These are phyloP conservation scores for Dillenia suffruticosa DNA, from an alignment of 164 flowering plant species.

Conservation along the genomic window DNA sequence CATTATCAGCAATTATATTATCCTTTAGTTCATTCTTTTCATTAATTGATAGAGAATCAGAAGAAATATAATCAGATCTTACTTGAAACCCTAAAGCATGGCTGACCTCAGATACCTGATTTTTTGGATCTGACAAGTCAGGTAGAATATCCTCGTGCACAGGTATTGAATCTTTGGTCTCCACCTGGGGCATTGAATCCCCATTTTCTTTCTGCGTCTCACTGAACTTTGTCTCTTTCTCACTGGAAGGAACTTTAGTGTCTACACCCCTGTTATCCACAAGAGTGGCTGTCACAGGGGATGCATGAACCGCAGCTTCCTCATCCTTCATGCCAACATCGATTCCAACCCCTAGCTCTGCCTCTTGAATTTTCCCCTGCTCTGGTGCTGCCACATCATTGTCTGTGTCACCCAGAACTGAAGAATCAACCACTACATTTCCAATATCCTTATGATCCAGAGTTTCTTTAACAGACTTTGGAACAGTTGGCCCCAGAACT, in stretches of 20 bases:
- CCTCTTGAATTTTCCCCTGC: slow-evolving; percentile 23
- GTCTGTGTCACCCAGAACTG: slow-evolving; percentile 20
- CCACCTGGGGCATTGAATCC: slow-evolving; percentile 16
- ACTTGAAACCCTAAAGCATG: slow-evolving; percentile 75
- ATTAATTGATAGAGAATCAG: slow-evolving; percentile 83
- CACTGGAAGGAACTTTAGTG: slow-evolving; percentile 21
- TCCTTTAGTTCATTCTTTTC: slow-evolving; percentile 90
- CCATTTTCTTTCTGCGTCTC: slow-evolving; percentile 29
- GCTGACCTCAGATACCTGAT: slow-evolving; percentile 96
- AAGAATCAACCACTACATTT: slow-evolving; percentile 21
- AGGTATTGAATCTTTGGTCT: slow-evolving; percentile 12
- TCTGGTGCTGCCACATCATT: slow-evolving; percentile 4
- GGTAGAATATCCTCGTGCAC: slow-evolving; percentile 21
- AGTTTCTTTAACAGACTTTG: slow-evolving; percentile 11
- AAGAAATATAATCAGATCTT: slow-evolving; percentile 88
- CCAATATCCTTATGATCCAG: slow-evolving; percentile 5
- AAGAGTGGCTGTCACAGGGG: slow-evolving; percentile 21
- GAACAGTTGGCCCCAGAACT: slow-evolving; percentile 9
- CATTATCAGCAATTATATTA: slow-evolving; percentile 87
- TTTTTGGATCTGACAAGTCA: slow-evolving; percentile 31
- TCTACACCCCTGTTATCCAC: slow-evolving; percentile 20
- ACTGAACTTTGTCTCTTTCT: slow-evolving; percentile 18
- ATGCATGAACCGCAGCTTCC: slow-evolving; percentile 12
- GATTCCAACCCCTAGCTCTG: slow-evolving; percentile 3
- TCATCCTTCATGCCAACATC: slow-evolving; percentile 16